Evolutionary conservation across 805 yeast species (phyloP), one percentile per base, ranked within the genome.

Genomic region (Candida suzukii): DNA sequence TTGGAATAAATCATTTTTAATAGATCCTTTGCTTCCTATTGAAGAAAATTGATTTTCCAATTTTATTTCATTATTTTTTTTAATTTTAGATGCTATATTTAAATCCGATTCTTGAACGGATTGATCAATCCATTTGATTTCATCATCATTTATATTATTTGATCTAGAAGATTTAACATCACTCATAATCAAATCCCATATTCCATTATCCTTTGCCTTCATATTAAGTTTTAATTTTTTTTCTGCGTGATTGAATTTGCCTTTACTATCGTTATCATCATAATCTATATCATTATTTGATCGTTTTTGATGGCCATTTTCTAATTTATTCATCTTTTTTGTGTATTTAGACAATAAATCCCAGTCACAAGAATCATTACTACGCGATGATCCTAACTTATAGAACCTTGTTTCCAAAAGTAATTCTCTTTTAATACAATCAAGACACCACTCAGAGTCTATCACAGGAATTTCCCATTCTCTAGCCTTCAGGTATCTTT

Each of bases 401-500:
- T 75, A 76, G 48, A 66, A 71, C 9, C 54, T 53, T 16, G 57
- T 50, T 36, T 60, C 63, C 25, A 75, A 51, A 17, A 69, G 55
- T 1, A 73, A 71, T 1, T 69, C 70, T 41, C 80, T 60, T 33
- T 64, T 58, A 8, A 67, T 46, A 29, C 73, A 64, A 51, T 76
- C 78, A 38, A 59, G 61, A 19, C 76, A 60, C 75, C 76, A 75
- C 21, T 70, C 60, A 0, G 80, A 79, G 45, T 73, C 71, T n/a
- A 76, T 71, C 13, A 70, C 70, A 1, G 77, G 74, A n/a, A 71
- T 64, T 6, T 61, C 61, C 80, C 80, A 75, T 50, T 74, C 73
- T 10, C 64, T 39, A 2, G 80, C 80, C 47, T 73, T 75, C 7
- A 57, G 58, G 50, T 70, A 80, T 39, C 85, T 53, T 41, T 65